Evolutionary conservation across 768 basidiomycete species (phyloP), one percentile per base, ranked within the genome.

Genomic region (Peribolospora baueri): DNA sequence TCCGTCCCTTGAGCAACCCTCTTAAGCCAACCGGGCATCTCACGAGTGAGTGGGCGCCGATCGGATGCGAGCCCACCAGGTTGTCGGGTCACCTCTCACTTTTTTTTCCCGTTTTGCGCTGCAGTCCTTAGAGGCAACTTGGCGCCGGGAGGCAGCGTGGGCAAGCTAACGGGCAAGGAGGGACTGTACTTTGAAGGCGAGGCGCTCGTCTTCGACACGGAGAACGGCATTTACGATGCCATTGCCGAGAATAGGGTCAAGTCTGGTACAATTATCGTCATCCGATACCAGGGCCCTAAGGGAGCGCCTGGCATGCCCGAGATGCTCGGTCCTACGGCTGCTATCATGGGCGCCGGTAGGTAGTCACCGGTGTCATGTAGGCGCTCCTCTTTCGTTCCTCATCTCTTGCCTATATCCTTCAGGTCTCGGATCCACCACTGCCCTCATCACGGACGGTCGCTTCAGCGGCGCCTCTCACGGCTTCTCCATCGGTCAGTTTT

Each of bases 121-220:
- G 10, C 14, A 55, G 66, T 95, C 62, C 68, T 95, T 58, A 75
- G 79, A 52, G 88, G 88, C n/a, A 88, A 83, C 67, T 71, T 95
- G 47, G 80, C 83, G 3, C 88, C 88, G 0, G 82, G 75, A 51
- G 79, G 80, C 1, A 81, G 85, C 39, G 87, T 95, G 14, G 84
- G 86, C 11, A 95, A 95, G 68, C 71, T 93, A 58, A 91, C 88
- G 5, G 87, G 88, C 10, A 88, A 90, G 68, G 88, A 93, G 68
- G 88, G 88, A 4, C 67, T 77, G 52, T 73, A 69, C 25, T 93
- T 93, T 60, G 81, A 84, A 72, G 82, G 81, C 49, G 48, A 69
- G 56, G 57, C 60, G 51, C 46, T 47, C 3, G 49, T 45, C 40
- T 46, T 48, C 10, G 54, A 61, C 39, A 55, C 2, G 78, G 70